A percentile compares a stretch with the other conserved stretches of the same genome.
Conservation (phyloP, 306 rosid genomes). For the Cucurbita maxima region DNA sequence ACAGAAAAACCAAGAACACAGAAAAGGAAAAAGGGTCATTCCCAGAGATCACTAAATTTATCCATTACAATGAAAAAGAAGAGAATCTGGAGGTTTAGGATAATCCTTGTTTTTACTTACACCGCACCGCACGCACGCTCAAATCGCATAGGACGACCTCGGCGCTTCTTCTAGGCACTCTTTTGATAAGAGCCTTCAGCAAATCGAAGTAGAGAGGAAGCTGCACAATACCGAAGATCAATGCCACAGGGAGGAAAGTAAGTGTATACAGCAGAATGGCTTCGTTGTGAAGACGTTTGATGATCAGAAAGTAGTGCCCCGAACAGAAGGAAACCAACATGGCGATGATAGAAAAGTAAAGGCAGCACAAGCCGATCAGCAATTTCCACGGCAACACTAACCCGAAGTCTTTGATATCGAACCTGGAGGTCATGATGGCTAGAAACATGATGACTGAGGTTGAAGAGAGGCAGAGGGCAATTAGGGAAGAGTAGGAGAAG, state of each 20-base stretch:
- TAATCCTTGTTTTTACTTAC: too few relatives aligned
- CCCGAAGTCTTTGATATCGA: conserved; percentile 20
- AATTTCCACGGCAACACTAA: conserved; percentile 23
- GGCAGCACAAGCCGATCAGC: conserved; percentile 22
- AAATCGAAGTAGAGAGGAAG: conserved; percentile 34
- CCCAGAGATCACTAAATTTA: too few relatives aligned
- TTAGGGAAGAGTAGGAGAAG: conserved; percentile 17
- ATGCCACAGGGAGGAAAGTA: conserved; percentile 18
- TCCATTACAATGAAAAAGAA: too few relatives aligned
- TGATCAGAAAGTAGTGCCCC: conserved; percentile 24
- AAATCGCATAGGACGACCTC: not conserved
- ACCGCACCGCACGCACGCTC: too few relatives aligned
- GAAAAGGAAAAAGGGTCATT: too few relatives aligned
- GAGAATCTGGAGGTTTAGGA: too few relatives aligned
- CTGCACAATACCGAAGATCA: conserved; percentile 22
- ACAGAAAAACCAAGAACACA: too few relatives aligned
- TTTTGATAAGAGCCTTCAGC: conserved; percentile 10
- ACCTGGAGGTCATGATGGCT: conserved; percentile 24
- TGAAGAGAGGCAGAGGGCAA: conserved; percentile 34
- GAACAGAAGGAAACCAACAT: conserved; percentile 30
- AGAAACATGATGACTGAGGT: conserved; percentile 39
- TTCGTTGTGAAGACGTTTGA: conserved; percentile 2
- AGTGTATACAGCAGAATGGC: conserved; percentile 16
- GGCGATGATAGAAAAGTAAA: conserved; percentile 26
- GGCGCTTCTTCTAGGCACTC: not conserved